phyloP scores from a whole-genome alignment of 495 filamentous ascomycete genomes.

The Aspergillus heteromorphus region DNA sequence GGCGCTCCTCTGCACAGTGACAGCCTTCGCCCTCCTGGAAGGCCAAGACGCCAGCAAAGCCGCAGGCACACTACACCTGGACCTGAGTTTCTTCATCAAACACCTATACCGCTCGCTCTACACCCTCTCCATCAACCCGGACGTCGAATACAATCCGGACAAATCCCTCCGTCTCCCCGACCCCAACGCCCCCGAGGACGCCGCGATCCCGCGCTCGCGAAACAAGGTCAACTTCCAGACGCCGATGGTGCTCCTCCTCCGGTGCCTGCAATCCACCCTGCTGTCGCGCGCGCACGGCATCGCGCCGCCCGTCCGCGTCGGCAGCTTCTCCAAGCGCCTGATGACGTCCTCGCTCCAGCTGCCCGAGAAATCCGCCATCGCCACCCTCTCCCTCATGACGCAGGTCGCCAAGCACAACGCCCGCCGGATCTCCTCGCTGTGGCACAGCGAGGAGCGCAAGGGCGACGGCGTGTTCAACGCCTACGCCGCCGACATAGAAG shows the following conservation, averaged over 20 bases:
- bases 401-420: conserved; percentile 70
- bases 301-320: conserved; percentile 72
- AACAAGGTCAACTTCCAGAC: conserved; percentile 90
- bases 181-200: conserved; percentile 45
- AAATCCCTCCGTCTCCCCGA: conserved; percentile 78
- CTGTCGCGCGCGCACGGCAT: conserved; percentile 44
- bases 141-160: conserved; percentile 72
- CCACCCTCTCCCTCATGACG: conserved; percentile 65
- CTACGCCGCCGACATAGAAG: conserved; percentile 56
- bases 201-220: conserved; percentile 19
- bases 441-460: conserved; percentile 85
- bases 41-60: conserved; percentile 74
- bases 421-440: conserved; percentile 63
- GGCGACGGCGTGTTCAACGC: conserved; percentile 69
- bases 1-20: conserved; percentile 89
- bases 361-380: conserved; percentile 80
- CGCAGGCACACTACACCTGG: conserved; percentile 66
- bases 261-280: conserved; percentile 73
- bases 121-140: conserved; percentile 68
- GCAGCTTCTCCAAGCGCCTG: conserved; percentile 88
- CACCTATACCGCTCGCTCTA: conserved; percentile 85
- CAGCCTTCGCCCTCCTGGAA: conserved; percentile 86
- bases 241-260: conserved; percentile 81
- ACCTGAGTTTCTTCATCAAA: conserved; percentile 89
- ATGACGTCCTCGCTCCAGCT: conserved; percentile 75